These are phyloP conservation scores for Xylona heveae DNA, from an alignment of 495 filamentous ascomycete genomes.

Conservation along the genomic window DNA sequence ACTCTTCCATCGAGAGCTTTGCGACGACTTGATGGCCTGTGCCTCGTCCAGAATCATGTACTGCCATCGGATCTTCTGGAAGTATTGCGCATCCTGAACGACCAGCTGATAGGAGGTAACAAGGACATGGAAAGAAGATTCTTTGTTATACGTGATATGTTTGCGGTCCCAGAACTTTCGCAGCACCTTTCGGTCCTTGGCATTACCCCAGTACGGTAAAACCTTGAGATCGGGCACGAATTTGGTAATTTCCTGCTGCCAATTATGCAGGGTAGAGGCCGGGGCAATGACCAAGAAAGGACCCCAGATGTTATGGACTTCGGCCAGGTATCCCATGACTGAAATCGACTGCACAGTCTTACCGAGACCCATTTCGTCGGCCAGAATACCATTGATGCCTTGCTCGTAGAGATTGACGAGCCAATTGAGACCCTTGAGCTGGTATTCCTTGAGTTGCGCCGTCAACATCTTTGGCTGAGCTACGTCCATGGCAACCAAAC, in stretches of 20 bases:
- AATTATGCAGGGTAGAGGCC: slow-evolving; percentile 92
- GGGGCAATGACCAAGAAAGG: slow-evolving; percentile 95
- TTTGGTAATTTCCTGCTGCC: slow-evolving; percentile 90
- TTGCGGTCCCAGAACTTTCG: slow-evolving; percentile 99
- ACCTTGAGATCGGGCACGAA: slow-evolving; percentile 92
- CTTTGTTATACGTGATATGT: slow-evolving; percentile 81
- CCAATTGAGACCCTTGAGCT: slow-evolving; percentile 97
- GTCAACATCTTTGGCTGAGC: slow-evolving; percentile 87
- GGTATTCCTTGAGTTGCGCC: slow-evolving; percentile 91
- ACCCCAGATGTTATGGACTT: slow-evolving; percentile 95
- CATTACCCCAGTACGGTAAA: slow-evolving; percentile 90
- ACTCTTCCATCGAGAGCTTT: slow-evolving; percentile 91
- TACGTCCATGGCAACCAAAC: slow-evolving; percentile 81
- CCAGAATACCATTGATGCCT: slow-evolving; percentile 97
- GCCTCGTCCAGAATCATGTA: slow-evolving; percentile 99
- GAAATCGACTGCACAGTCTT: slow-evolving; percentile 98
- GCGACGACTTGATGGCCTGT: slow-evolving; percentile 95
- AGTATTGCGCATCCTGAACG: slow-evolving; percentile 85
- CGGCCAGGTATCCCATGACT: slow-evolving; percentile 96
- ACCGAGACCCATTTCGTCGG: slow-evolving; percentile 98
- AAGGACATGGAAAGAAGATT: slow-evolving; percentile 85
- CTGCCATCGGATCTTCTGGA: slow-evolving; percentile 98
- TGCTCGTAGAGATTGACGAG: slow-evolving; percentile 97
- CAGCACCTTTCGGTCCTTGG: slow-evolving; percentile 83
- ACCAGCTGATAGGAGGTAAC: slow-evolving; percentile 96